These are phyloP conservation scores for Fusarium metavorans DNA, from an alignment of 2,329 filamentous ascomycete genomes.

Conservation along the genomic window DNA sequence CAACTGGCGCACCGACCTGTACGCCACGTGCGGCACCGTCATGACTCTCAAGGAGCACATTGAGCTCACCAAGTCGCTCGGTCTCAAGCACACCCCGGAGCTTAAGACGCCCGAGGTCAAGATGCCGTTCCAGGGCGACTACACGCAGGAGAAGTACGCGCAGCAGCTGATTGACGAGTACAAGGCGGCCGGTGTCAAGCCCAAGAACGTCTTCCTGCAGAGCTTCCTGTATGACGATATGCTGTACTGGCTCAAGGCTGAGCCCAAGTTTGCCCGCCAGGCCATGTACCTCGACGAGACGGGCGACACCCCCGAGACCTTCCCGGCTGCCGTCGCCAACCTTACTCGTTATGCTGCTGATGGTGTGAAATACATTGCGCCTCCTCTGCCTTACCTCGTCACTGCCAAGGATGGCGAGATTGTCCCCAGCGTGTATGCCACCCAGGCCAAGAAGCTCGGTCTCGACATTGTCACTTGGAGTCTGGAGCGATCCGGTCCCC, in stretches of 20 bases:
- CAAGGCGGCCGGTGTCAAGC: constrained; percentile 62
- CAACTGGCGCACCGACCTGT: constrained; percentile 73
- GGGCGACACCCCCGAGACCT: constrained; percentile 64
- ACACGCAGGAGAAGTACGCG: constrained; percentile 74
- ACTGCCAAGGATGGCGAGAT: constrained; percentile 64
- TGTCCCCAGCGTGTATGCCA: constrained; percentile 73
- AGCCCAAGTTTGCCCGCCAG: constrained; percentile 70
- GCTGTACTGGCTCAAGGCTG: constrained; percentile 74
- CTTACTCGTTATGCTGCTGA: constrained; percentile 66
- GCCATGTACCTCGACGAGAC: constrained; percentile 75
- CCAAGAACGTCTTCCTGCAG: constrained; percentile 70
- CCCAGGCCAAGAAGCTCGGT: constrained; percentile 68
- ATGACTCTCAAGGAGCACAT: constrained; percentile 74
- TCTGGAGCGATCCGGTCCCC: constrained; percentile 73
- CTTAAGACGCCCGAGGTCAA: constrained; percentile 75
- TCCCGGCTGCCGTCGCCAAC: constrained; percentile 66
- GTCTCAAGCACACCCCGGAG: constrained; percentile 74
- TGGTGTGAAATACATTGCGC: constrained; percentile 73
- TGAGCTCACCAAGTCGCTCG: constrained; percentile 66
- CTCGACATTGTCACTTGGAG: constrained; percentile 77
- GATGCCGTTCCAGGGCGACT: constrained; percentile 75
- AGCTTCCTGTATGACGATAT: constrained; percentile 74
- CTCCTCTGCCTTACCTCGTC: constrained; percentile 73
- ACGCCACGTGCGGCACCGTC: constrained; percentile 72
- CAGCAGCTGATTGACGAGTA: constrained; percentile 75